Evolutionary conservation across 768 basidiomycete species (phyloP), one percentile per base, ranked within the genome.

Genomic region (Auriculariales sp.): DNA sequence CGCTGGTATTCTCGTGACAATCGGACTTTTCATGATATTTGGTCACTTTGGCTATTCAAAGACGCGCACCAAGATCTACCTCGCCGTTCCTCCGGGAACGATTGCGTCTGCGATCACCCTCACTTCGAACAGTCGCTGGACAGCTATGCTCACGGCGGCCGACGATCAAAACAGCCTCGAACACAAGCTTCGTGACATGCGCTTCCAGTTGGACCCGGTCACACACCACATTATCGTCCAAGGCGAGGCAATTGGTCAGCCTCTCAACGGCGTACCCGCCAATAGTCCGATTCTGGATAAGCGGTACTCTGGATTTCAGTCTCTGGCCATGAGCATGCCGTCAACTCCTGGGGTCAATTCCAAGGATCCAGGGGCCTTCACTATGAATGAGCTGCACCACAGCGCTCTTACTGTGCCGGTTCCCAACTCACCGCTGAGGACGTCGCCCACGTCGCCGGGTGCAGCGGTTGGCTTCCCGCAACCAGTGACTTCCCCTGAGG

Each of bases 61-160:
- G 19, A 64, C 71, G 48, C 69, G 80, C 44, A 68, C 70, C 34
- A 62, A 64, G 25, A 58, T 83, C 9, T 70, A 69, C 57, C 62
- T 83, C 9, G 67, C 76, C 1, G 66, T 72, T 24, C 70, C 70
- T 12, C 81, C 81, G 0, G 79, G 80, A 15, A 75, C 70, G 44
- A 78, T 83, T 50, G 81, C 76, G 46, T 61, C 72, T 9, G 66
- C 74, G 28, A 64, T 75, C 7, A 70, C 79, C 3, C 65, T 80
- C 49, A 79, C 80, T 2, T 65, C 75, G 0, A 74, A 68, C 7
- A 80, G 78, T 34, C 79, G 79, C 12, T 79, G 78, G 49, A 79
- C 78, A 19, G 70, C 78, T 33, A 66, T 78, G 11, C 62, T 83
- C n/a, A 56, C 71, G 10, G 79, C 81, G 1, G 78, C 75, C 52